Percentiles rank a stretch among this genome's conserved stretches.
Evolutionary conservation across 805 yeast genomes (phyloP).

Genomic region (Yarrowia deformans): DNA sequence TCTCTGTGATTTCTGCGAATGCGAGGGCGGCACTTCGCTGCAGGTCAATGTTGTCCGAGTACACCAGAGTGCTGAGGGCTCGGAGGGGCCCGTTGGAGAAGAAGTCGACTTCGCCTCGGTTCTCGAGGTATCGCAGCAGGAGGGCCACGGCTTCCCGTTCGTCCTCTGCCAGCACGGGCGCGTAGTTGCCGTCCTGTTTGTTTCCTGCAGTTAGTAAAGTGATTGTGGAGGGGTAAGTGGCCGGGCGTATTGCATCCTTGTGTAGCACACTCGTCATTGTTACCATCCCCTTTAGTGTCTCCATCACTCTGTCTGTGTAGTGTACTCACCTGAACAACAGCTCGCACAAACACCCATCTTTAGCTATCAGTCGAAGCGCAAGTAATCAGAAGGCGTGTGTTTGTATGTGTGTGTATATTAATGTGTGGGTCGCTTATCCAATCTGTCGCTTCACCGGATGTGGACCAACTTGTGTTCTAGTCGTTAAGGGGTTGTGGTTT

Average conservation of each 20-base stretch:
- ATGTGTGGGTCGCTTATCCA: constrained; percentile 1
- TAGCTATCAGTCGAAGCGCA: constrained; percentile 12
- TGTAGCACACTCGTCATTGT: background rate
- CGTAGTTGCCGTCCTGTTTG: constrained; percentile 59
- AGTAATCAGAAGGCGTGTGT: background rate
- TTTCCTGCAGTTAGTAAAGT: constrained; percentile 24
- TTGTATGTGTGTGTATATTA: background rate
- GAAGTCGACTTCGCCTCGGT: constrained; percentile 86
- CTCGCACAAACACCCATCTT: constrained; percentile 44
- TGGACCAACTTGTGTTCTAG: background rate
- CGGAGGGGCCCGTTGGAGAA: constrained; percentile 81
- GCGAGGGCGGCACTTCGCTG: constrained; percentile 98
- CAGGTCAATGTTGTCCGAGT: constrained; percentile 91
- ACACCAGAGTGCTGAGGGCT: constrained; percentile 90
- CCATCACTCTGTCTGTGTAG: background rate
- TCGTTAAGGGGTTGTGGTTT: background rate
- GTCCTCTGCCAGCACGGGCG: constrained; percentile 88
- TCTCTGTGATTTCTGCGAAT: constrained; percentile 97
- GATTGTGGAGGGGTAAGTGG: background rate
- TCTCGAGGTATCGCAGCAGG: constrained; percentile 85
- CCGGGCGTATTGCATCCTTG: too few relatives aligned
- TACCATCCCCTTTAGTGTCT: background rate
- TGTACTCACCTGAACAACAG: constrained; percentile 41
- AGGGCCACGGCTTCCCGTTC: constrained; percentile 97
- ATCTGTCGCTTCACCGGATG: constrained; percentile 5